Base-by-base conservation (phyloP, 2,329 filamentous ascomycete species). In the Fusarium sp. region DNA sequence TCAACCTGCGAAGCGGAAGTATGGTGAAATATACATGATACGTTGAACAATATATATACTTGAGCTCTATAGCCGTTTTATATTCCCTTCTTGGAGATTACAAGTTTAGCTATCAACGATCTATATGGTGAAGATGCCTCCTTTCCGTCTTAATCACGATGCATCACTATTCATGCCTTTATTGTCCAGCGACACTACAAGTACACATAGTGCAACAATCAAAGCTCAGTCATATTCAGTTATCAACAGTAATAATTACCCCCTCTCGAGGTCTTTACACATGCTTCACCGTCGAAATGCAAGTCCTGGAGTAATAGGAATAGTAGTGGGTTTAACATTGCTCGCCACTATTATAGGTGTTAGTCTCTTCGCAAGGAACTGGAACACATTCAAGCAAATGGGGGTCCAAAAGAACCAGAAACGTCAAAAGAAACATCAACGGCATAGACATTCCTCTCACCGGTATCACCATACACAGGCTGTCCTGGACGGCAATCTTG, bases 341-440 rank as follows among this genome's bases (percentile, higher is more conserved):
- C 56, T 70, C 7, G 44, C 41, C 20, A 35, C 52, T 9, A 25
- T 62, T 14, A 23, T 70, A 19, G 52, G 52, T 17, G 25, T 45
- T 5, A 39, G 55, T 4, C n/a, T 67, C 10, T 70, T 56, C 20
- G n/a, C 44, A 22, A 70, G 63, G 37, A 64, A 59, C 4, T 68
- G 54, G 63, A 56, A 55, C 6, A 41, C 14, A 5, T 49, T 59
- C 20, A 55, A 46, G 7, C 20, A 39, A 19, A 8, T 17, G 14
- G 59, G 32, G n/a, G 14, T 30, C 14, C 39, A 22, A 14, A 43
- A 41, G 14, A n/a, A 33, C 4, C 35, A 55, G 7, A 54, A 32
- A n/a, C 45, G 13, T 17, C 22, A 48, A 33, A 32, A 40, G 9
- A 25, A 32, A 32, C 48, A 37, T 5, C 23, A 41, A 2, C 27